These are phyloP conservation scores for Euphorbia tirucalli DNA, from an alignment of 345 rosid species.

Conservation along the genomic window DNA sequence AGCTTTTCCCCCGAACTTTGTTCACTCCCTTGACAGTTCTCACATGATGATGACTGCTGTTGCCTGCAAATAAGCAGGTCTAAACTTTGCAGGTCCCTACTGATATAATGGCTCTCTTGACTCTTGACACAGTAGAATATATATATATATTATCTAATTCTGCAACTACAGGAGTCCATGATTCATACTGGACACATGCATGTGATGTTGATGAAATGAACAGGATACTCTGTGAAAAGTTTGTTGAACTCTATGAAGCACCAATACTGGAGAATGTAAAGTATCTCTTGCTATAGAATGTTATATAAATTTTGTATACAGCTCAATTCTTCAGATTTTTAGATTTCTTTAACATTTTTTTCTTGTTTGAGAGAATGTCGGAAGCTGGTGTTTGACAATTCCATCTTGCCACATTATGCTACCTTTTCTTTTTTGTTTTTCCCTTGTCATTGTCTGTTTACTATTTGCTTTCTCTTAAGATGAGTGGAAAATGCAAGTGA, in stretches of 20 bases:
- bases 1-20: constrained; percentile 94
- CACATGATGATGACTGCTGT: constrained; percentile 99
- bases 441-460: too few species aligned
- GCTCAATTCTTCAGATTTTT: not conserved
- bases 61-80: constrained; percentile 83
- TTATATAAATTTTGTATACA: not conserved
- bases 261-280: constrained; percentile 88
- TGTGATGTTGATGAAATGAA: constrained; percentile 87
- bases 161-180: constrained; percentile 83
- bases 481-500: too few species aligned
- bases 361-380: not conserved
- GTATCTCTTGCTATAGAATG: constrained; percentile 24
- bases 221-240: constrained; percentile 82
- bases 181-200: constrained; percentile 99
- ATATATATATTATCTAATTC: constrained; percentile 8
- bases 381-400: not conserved
- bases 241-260: constrained; percentile 81
- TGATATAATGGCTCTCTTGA: constrained; percentile 7
- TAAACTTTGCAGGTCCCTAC: constrained; percentile 84
- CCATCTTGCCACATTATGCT: too few species aligned
- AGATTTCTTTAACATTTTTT: not conserved
- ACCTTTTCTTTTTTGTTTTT: too few species aligned
- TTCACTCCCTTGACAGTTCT: constrained; percentile 98
- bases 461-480: too few species aligned
- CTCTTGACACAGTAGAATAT: not conserved